phyloP scores from a whole-genome alignment of 495 filamentous ascomycete species.

The Chlorociboria aeruginascens region DNA sequence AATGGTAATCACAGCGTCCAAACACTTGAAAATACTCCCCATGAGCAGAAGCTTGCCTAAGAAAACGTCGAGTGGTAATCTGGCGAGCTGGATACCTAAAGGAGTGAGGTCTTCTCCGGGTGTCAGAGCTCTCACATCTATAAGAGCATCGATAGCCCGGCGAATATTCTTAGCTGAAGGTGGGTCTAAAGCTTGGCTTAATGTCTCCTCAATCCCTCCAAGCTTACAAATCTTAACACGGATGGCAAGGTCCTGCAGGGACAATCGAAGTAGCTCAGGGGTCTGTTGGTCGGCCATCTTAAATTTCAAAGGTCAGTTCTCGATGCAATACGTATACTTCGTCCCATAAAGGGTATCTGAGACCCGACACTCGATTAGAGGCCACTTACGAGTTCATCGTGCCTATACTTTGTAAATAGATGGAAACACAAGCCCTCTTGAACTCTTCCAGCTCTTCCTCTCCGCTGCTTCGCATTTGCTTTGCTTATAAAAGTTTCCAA shows the following conservation, averaged over 20 bases:
- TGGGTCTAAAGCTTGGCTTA: slow-evolving; percentile 82
- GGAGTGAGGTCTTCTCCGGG: slow-evolving; percentile 70
- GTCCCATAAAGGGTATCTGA: neutral
- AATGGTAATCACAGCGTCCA: slow-evolving; percentile 81
- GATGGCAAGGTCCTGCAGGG: slow-evolving; percentile 84
- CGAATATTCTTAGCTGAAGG: slow-evolving; percentile 85
- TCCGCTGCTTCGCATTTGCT: slow-evolving; percentile 87
- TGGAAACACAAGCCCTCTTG: slow-evolving; percentile 92
- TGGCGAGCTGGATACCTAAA: slow-evolving; percentile 73
- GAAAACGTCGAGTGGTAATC: slow-evolving; percentile 84
- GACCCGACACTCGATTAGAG: neutral
- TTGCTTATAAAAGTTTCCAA: slow-evolving; percentile 88
- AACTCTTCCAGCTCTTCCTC: slow-evolving; percentile 91
- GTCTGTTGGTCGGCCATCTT: slow-evolving; percentile 79
- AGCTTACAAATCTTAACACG: slow-evolving; percentile 97
- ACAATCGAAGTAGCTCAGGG: slow-evolving; percentile 88
- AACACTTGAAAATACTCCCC: slow-evolving; percentile 71
- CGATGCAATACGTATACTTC: neutral
- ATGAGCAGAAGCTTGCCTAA: slow-evolving; percentile 86
- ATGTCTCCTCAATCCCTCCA: slow-evolving; percentile 77
- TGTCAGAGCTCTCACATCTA: slow-evolving; percentile 87
- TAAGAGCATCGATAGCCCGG: slow-evolving; percentile 78
- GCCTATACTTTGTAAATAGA: slow-evolving; percentile 76
- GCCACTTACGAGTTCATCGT: slow-evolving; percentile 40
- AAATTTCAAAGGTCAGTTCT: slow-evolving; percentile 18